Conservation (phyloP, 2,329 filamentous ascomycete species). For the Fusarium oxysporum region DNA sequence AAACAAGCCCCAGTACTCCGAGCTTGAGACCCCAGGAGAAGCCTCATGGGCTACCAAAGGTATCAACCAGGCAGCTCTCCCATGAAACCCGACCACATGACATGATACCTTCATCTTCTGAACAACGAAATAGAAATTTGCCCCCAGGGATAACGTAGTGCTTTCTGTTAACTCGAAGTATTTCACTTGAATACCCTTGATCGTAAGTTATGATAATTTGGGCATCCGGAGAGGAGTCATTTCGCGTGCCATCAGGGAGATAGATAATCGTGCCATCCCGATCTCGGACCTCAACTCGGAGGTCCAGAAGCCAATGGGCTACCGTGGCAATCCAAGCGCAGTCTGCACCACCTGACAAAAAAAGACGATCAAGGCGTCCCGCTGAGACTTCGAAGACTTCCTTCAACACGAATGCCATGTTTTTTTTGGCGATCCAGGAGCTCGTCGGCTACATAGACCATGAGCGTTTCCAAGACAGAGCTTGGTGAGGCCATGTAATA, state of each 20-base stretch:
- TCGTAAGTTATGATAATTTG: rapidly evolving
- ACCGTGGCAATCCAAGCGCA: neutral
- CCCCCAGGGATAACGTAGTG: rapidly evolving
- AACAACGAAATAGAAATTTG: rapidly evolving
- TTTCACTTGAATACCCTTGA: rapidly evolving
- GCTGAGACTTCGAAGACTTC: rapidly evolving
- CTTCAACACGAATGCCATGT: rapidly evolving
- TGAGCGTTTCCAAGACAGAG: rapidly evolving
- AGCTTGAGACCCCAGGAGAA: rapidly evolving
- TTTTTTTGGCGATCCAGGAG: neutral
- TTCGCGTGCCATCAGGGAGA: rapidly evolving
- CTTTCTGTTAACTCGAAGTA: rapidly evolving
- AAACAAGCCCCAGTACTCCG: rapidly evolving
- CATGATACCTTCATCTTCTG: rapidly evolving
- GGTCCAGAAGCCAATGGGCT: neutral
- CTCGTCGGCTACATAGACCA: rapidly evolving
- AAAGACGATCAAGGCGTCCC: neutral
- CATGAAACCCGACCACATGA: rapidly evolving
- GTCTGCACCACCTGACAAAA: rapidly evolving
- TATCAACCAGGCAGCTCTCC: neutral
- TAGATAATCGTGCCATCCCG: rapidly evolving
- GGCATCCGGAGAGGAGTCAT: rapidly evolving
- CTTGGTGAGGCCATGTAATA: rapidly evolving
- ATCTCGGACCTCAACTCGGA: rapidly evolving
- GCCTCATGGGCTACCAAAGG: neutral